Evolutionary conservation across 2,329 filamentous ascomycete species (phyloP).

Genomic region (Nakataea oryzae): DNA sequence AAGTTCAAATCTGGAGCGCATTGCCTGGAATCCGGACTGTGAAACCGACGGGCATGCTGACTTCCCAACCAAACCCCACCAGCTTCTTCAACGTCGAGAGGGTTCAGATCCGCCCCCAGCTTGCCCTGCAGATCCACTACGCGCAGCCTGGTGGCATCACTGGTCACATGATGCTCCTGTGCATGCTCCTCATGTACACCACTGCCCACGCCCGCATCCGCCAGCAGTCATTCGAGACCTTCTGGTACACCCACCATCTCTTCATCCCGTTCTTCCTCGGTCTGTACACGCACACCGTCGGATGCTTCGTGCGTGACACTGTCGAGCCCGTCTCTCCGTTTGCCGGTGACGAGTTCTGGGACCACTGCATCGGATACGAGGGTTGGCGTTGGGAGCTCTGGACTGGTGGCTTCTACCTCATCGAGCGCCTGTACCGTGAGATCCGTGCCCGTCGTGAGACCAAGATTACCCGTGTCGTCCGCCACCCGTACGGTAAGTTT

Average conservation of each 20-base stretch:
- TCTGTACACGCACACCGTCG: conserved; percentile 90
- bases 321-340: conserved; percentile 68
- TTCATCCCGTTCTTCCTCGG: conserved; percentile 91
- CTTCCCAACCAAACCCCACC: not conserved
- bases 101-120: conserved; percentile 67
- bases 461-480: conserved; percentile 85
- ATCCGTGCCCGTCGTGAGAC: conserved; percentile 74
- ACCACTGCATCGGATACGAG: conserved; percentile 87
- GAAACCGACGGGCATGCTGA: not conserved
- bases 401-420: conserved; percentile 74
- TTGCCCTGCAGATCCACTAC: conserved; percentile 87
- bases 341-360: conserved; percentile 72
- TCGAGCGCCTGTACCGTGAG: conserved; percentile 86
- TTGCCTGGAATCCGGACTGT: not conserved
- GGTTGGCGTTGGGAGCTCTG: conserved; percentile 96
- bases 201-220: conserved; percentile 88
- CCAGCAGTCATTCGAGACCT: conserved; percentile 95
- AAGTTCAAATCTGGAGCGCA: conserved; percentile 18
- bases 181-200: conserved; percentile 98
- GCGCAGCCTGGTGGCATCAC: conserved; percentile 82
- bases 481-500: conserved; percentile 78
- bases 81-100: conserved; percentile 94
- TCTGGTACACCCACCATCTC: conserved; percentile 99
- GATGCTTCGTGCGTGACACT: conserved; percentile 90
- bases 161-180: conserved; percentile 95